Conservation (phyloP, 805 yeast species). For the Myxozyma lipomycoides region DNA sequence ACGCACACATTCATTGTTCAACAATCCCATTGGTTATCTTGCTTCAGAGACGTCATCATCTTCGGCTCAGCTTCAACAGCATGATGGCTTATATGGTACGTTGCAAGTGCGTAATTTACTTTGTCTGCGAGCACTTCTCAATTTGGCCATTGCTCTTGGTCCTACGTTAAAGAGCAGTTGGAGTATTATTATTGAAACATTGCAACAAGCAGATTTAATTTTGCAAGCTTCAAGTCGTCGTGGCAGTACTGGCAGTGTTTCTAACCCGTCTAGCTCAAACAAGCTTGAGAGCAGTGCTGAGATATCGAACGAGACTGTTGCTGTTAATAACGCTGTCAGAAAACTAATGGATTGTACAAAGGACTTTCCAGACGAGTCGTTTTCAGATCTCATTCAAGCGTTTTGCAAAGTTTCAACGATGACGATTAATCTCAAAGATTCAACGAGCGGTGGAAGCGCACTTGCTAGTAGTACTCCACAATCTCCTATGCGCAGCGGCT, state of each 20-base stretch:
- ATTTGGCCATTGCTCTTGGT: constrained; percentile 79
- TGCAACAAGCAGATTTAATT: constrained; percentile 37
- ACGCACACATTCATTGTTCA: constrained; percentile 11
- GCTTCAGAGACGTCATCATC: constrained; percentile 12
- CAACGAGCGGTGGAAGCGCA: not conserved
- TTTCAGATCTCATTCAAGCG: constrained; percentile 46
- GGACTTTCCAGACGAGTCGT: constrained; percentile 51
- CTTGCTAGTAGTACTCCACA: not conserved
- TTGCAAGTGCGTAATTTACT: constrained; percentile 65
- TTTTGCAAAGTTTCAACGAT: constrained; percentile 40
- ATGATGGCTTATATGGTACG: constrained; percentile 6
- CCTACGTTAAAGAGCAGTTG: constrained; percentile 64
- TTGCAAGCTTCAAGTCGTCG: constrained; percentile 21
- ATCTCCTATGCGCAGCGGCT: constrained; percentile 3
- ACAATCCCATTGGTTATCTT: constrained; percentile 25
- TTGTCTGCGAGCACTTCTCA: constrained; percentile 72
- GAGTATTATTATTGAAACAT: constrained; percentile 56
- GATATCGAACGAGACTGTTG: constrained; percentile 21
- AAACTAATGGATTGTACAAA: constrained; percentile 61
- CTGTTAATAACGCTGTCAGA: constrained; percentile 52
- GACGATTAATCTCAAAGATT: constrained; percentile 8
- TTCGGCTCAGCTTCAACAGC: constrained; percentile 3
- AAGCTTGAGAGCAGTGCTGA: not conserved
- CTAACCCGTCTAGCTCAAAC: not conserved
- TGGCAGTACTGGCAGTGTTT: not conserved